Evolutionary conservation across 2,329 filamentous ascomycete genomes (phyloP).

Genomic region (Beauveria asiatica): DNA sequence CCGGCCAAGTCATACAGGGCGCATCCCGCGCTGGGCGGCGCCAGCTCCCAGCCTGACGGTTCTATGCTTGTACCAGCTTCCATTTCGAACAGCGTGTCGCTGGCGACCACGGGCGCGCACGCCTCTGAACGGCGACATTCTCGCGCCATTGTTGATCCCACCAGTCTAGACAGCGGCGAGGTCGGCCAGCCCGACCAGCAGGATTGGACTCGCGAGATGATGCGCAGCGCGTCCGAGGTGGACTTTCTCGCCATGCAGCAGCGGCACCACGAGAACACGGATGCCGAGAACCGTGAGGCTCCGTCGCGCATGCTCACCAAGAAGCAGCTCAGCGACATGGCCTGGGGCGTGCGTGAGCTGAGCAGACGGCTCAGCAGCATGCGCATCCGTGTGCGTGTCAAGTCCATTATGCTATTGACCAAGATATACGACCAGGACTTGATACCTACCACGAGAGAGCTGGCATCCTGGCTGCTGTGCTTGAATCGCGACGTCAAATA

Average conservation of each 20-base stretch:
- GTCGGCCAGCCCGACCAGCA: slow-evolving; percentile 49
- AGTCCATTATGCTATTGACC: slow-evolving; percentile 77
- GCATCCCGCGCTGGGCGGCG: slow-evolving; percentile 20
- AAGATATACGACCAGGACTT: slow-evolving; percentile 84
- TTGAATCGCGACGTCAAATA: slow-evolving; percentile 60
- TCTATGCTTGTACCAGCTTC: slow-evolving; percentile 11
- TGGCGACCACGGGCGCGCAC: slow-evolving; percentile 16
- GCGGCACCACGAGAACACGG: slow-evolving; percentile 15
- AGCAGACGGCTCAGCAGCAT: slow-evolving; percentile 80
- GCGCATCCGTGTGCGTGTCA: slow-evolving; percentile 71
- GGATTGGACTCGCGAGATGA: slow-evolving; percentile 43
- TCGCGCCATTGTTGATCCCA: slow-evolving; percentile 28
- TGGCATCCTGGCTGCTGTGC: slow-evolving; percentile 73
- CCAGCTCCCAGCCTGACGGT: slow-evolving; percentile 9
- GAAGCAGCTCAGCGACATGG: slow-evolving; percentile 93
- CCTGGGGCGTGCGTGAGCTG: slow-evolving; percentile 85
- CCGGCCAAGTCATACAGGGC: slow-evolving; percentile 20
- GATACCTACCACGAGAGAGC: slow-evolving; percentile 65
- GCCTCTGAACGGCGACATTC: slow-evolving; percentile 14
- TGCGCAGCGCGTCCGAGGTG: slow-evolving; percentile 32
- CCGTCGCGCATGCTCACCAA: slow-evolving; percentile 75
- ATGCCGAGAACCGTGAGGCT: slow-evolving; percentile 16
- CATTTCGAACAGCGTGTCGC: slow-evolving; percentile 14
- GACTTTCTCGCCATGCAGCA: slow-evolving; percentile 23
- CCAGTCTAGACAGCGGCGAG: slow-evolving; percentile 32